Evolutionary conservation across 768 basidiomycete species (phyloP).

Genomic region (Stropharia rugosoannulata): DNA sequence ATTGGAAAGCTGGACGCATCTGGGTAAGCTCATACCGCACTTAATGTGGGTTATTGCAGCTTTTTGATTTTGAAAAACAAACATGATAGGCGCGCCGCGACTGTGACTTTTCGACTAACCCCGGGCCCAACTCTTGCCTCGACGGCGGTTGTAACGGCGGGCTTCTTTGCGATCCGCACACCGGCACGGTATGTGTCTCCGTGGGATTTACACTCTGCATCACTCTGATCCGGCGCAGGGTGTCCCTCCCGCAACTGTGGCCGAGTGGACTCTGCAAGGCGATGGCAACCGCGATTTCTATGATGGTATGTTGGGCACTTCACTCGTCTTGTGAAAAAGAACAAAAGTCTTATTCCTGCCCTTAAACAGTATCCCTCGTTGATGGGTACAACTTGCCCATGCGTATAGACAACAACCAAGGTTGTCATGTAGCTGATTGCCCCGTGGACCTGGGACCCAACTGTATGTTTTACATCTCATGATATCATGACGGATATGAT

Average conservation of each 20-base stretch:
- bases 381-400: conserved; percentile 67
- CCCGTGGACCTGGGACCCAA: conserved; percentile 59
- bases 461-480: conserved; percentile 15
- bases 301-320: conserved; percentile 42
- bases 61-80: neutral
- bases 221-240: conserved; percentile 30
- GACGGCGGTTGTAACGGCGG: conserved; percentile 73
- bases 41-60: neutral
- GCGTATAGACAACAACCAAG: conserved; percentile 52
- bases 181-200: conserved; percentile 43
- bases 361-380: conserved; percentile 53
- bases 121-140: conserved; percentile 59
- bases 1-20: conserved; percentile 65
- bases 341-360: neutral
- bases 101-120: conserved; percentile 57
- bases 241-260: conserved; percentile 68
- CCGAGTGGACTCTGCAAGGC: conserved; percentile 62
- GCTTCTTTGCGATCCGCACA: conserved; percentile 48
- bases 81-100: conserved; percentile 54
- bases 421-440: conserved; percentile 56
- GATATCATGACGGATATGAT: neutral
- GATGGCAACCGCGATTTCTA: conserved; percentile 51
- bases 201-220: neutral
- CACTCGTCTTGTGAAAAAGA: neutral
- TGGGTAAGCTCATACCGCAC: conserved; percentile 30